Evolutionary conservation across 768 basidiomycete species (phyloP).

Genomic region (Clitopilus hobsonii): DNA sequence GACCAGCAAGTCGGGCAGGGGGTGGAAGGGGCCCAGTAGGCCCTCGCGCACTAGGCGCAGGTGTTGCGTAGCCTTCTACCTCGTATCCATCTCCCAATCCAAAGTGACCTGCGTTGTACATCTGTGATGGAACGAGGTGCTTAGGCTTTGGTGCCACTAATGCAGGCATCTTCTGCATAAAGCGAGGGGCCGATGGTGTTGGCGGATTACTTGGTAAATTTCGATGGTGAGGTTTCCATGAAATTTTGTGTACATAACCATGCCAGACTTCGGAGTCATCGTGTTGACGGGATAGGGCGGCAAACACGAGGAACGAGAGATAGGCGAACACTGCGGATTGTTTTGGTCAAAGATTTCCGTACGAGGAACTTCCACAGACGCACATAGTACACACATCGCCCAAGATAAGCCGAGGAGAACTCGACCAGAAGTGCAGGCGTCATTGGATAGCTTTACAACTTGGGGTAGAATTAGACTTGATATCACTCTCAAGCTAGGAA

Average conservation of each 20-base stretch:
- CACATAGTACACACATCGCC: slow-evolving; percentile 30
- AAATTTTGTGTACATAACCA: slow-evolving; percentile 41
- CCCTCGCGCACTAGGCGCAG: slow-evolving; percentile 13
- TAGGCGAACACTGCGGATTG: slow-evolving; percentile 52
- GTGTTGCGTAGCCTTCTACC: slow-evolving; percentile 41
- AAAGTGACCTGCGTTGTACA: slow-evolving; percentile 30
- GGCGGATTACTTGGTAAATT: slow-evolving; percentile 11
- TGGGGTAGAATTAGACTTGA: neutral
- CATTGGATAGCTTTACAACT: slow-evolving; percentile 7
- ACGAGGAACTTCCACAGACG: slow-evolving; percentile 13
- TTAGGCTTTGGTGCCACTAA: slow-evolving; percentile 42
- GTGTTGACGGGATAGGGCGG: slow-evolving; percentile 35
- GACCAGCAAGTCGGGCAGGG: slow-evolving; percentile 13
- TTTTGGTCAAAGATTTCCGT: slow-evolving; percentile 1
- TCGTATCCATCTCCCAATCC: slow-evolving; percentile 39
- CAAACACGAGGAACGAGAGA: slow-evolving; percentile 41
- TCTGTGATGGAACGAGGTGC: slow-evolving; percentile 26
- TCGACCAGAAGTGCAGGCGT: slow-evolving; percentile 46
- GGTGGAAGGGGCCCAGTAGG: slow-evolving; percentile 13
- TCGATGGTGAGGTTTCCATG: slow-evolving; percentile 23
- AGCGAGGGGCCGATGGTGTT: slow-evolving; percentile 23
- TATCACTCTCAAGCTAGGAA: neutral
- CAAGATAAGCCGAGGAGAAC: slow-evolving; percentile 54
- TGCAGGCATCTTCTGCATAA: slow-evolving; percentile 31
- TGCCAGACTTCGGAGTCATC: slow-evolving; percentile 50